phyloP scores from a whole-genome alignment of 2,329 filamentous ascomycete genomes.

The Colletotrichum chrysophilum region DNA sequence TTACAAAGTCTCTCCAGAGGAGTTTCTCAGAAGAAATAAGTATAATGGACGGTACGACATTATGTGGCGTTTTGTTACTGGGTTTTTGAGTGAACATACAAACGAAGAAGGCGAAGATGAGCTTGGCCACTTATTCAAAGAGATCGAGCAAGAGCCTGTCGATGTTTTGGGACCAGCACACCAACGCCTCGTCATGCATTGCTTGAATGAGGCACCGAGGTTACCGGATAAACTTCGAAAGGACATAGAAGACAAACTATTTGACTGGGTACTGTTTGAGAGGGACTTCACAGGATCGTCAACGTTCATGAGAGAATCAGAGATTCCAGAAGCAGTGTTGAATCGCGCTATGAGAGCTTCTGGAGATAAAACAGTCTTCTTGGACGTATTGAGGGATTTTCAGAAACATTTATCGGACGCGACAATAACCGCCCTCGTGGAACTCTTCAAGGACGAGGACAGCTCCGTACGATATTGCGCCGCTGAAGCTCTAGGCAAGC shows the following conservation, averaged over 20 bases:
- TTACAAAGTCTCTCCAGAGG: no score
- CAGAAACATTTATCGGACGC: background rate
- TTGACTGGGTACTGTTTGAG: slow-evolving; percentile 28
- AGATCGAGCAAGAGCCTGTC: slow-evolving; percentile 35
- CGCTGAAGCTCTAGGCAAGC: background rate
- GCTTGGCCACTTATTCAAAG: background rate
- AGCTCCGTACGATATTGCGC: background rate
- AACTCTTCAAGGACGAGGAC: background rate
- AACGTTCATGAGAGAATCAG: slow-evolving; percentile 17
- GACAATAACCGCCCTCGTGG: background rate
- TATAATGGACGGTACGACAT: no score
- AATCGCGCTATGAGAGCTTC: slow-evolving; percentile 3
- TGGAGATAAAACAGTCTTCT: background rate
- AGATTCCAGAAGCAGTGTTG: slow-evolving; percentile 22
- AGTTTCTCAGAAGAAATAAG: no score
- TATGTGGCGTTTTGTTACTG: no score
- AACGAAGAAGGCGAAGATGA: background rate
- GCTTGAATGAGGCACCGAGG: slow-evolving; percentile 34
- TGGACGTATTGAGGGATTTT: background rate
- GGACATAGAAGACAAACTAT: slow-evolving; percentile 18
- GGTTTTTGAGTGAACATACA: background rate
- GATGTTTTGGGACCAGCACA: slow-evolving; percentile 41
- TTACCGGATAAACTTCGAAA: background rate
- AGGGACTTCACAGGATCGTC: slow-evolving; percentile 10
- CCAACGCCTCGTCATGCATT: slow-evolving; percentile 43